Evolutionary conservation across 2,329 filamentous ascomycete species (phyloP).

Genomic region (Alternaria conjuncta): DNA sequence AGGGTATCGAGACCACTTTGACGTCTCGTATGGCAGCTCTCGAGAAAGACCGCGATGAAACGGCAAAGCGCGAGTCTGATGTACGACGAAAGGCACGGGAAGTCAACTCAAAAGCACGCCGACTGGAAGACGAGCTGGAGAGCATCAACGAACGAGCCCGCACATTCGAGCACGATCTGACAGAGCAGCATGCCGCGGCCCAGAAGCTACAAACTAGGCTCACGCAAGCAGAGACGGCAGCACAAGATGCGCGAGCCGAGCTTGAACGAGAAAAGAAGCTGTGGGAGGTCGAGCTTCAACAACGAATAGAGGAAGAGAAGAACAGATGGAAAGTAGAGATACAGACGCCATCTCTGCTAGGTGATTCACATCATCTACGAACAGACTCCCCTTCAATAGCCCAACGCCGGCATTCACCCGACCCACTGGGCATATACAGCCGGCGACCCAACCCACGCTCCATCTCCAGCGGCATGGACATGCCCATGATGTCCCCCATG

Average conservation of each 20-base stretch:
- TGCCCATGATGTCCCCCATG: conserved; percentile 43
- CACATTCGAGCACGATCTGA: conserved; percentile 69
- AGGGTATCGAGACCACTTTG: conserved; percentile 88
- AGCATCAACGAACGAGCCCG: conserved; percentile 68
- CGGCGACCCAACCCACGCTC: conserved; percentile 37
- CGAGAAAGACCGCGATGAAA: conserved; percentile 91
- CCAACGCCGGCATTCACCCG: conserved; percentile 51
- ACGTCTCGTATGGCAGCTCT: conserved; percentile 76
- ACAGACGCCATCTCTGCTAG: conserved; percentile 36
- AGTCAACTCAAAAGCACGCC: conserved; percentile 71
- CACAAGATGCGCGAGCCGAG: conserved; percentile 64
- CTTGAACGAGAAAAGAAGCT: conserved; percentile 65
- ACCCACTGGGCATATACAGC: conserved; percentile 41
- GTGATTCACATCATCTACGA: conserved; percentile 39
- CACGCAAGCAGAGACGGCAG: conserved; percentile 67
- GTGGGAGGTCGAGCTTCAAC: conserved; percentile 63
- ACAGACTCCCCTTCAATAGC: conserved; percentile 47
- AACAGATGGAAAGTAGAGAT: conserved; percentile 63
- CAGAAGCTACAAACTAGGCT: conserved; percentile 69
- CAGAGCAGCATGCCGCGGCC: conserved; percentile 64
- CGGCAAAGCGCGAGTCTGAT: conserved; percentile 80
- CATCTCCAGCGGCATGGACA: conserved; percentile 34
- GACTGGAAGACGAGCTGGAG: conserved; percentile 84
- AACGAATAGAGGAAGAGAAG: conserved; percentile 70
- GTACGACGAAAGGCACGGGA: conserved; percentile 90